Conservation (phyloP, 2,329 filamentous ascomycete genomes). For the Hypoxylon sp. region DNA sequence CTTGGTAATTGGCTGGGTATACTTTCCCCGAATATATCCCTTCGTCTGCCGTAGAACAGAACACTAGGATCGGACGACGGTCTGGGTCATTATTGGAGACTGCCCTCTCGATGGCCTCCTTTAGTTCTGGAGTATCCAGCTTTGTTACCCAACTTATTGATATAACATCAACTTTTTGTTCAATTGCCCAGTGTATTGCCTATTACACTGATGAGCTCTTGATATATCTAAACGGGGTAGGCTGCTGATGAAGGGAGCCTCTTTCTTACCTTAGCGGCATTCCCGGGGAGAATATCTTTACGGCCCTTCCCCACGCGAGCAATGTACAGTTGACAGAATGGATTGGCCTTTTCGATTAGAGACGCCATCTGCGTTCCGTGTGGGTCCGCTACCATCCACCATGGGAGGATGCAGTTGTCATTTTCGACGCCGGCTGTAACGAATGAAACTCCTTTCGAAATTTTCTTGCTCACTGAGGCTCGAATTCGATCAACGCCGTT, state of each 20-base stretch:
- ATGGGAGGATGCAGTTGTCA: neutral
- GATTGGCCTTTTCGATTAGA: neutral
- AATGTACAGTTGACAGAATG: neutral
- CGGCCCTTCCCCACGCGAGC: neutral
- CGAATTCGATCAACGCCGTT: slow-evolving; percentile 3
- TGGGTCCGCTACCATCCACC: neutral
- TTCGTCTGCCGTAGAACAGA: neutral
- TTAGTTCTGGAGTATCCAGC: neutral
- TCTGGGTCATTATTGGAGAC: no score
- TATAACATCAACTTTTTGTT: neutral
- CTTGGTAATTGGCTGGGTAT: neutral
- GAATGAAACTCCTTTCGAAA: neutral
- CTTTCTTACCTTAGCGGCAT: slow-evolving; percentile 2
- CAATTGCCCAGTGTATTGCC: neutral
- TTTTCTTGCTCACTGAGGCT: neutral
- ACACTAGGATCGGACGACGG: neutral
- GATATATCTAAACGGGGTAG: no score
- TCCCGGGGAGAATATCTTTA: neutral
- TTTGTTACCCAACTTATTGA: neutral
- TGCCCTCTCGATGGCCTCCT: neutral
- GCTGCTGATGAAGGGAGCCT: no score
- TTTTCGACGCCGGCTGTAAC: neutral
- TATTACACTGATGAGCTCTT: no score
- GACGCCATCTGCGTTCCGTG: neutral
- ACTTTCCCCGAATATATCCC: neutral